Evolutionary conservation across 345 rosid species (phyloP).

Genomic region (Salix arbutifolia): DNA sequence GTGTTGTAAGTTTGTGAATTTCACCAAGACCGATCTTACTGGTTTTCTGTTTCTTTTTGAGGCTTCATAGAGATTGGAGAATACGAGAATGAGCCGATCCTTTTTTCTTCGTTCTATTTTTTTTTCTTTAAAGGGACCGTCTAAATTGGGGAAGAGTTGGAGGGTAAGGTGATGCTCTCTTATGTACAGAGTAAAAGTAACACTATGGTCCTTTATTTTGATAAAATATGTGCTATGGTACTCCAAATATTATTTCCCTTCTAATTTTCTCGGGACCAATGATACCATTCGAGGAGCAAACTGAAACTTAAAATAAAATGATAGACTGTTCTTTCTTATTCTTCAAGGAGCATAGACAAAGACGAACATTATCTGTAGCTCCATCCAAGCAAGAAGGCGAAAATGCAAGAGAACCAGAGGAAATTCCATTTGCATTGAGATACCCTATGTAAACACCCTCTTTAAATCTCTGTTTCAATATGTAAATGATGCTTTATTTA

Average conservation of each 20-base stretch:
- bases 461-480: not conserved
- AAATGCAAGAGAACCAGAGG: not conserved
- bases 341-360: too few relatives aligned
- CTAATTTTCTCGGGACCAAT: too few relatives aligned
- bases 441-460: constrained; percentile 29
- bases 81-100: not conserved
- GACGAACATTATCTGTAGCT: not conserved
- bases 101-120: not conserved
- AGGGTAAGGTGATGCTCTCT: not conserved
- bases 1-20: not conserved
- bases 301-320: too few relatives aligned
- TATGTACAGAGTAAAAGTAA: not conserved
- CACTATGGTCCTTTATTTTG: not conserved
- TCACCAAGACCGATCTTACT: not conserved
- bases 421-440: too few relatives aligned
- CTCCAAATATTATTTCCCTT: not conserved
- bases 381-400: not conserved
- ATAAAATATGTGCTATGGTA: not conserved
- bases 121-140: not conserved
- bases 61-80: not conserved
- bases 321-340: not conserved
- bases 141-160: not conserved
- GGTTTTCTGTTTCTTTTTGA: not conserved
- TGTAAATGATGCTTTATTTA: not conserved
- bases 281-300: not conserved